A percentile compares a stretch with the other conserved stretches of the same genome.
phyloP scores from a whole-genome alignment of 1,284 basidiomycete species.

The Fomitopsis betulina region DNA sequence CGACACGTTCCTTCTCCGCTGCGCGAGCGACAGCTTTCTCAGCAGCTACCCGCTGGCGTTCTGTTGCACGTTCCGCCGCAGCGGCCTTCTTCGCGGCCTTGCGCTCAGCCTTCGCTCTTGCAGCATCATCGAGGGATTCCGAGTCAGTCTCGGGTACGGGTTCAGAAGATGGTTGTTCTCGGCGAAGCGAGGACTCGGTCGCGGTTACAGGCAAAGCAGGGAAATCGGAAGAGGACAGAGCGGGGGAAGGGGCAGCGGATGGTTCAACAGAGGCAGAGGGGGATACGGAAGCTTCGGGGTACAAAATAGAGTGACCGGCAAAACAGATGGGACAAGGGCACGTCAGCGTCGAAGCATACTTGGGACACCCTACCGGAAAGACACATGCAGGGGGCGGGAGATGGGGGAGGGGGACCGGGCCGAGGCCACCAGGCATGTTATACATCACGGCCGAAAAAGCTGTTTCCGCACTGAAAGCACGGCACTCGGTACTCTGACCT shows the following conservation, averaged over 20 bases:
- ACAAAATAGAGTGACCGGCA: slow-evolving; percentile 33
- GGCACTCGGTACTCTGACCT: slow-evolving; percentile 74
- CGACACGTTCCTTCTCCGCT: slow-evolving; percentile 43
- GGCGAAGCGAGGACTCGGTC: slow-evolving; percentile 27
- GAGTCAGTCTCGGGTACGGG: slow-evolving; percentile 5
- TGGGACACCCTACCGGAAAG: slow-evolving; percentile 27
- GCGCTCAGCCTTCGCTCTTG: slow-evolving; percentile 44
- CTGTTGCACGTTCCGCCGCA: slow-evolving; percentile 54
- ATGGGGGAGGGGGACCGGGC: slow-evolving; percentile 28
- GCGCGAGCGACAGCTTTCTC: slow-evolving; percentile 49
- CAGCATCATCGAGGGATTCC: slow-evolving; percentile 30
- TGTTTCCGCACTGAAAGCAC: slow-evolving; percentile 81
- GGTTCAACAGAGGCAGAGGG: slow-evolving; percentile 42
- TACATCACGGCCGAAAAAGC: slow-evolving; percentile 57
- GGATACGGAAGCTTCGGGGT: slow-evolving; percentile 40
- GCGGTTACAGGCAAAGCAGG: slow-evolving; percentile 43
- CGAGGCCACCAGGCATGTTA: slow-evolving; percentile 23
- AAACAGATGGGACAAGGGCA: slow-evolving; percentile 23
- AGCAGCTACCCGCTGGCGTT: slow-evolving; percentile 46
- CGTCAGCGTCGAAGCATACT: slow-evolving; percentile 30
- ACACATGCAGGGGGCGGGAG: slow-evolving; percentile 24
- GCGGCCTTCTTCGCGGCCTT: slow-evolving; percentile 61
- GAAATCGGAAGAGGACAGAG: slow-evolving; percentile 67
- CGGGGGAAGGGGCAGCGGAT: slow-evolving; percentile 29
- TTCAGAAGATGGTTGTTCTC: slow-evolving; percentile 25